Percentiles rank a stretch among this genome's conserved stretches.
Evolutionary conservation across 2,329 filamentous ascomycete genomes (phyloP).

Genomic region (Pyrenophora tritici-repentis): DNA sequence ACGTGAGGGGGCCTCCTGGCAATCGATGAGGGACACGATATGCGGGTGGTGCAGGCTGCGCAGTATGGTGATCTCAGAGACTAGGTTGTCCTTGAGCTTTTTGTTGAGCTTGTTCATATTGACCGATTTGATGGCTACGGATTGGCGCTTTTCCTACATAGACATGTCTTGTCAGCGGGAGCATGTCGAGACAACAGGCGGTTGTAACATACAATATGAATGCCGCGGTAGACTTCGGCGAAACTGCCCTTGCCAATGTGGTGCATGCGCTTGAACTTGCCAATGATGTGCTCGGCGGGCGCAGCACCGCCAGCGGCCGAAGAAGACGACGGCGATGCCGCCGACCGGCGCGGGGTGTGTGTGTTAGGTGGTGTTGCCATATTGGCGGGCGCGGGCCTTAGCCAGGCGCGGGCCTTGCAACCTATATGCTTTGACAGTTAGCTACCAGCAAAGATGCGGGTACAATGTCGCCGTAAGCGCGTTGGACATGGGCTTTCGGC

Average conservation of each 20-base stretch:
- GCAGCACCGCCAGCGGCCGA: conserved; percentile 17
- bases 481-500: conserved; percentile 46
- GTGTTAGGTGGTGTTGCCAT: conserved; percentile 43
- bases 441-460: conserved; percentile 47
- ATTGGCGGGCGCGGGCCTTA: conserved; percentile 39
- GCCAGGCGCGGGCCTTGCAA: conserved; percentile 24
- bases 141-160: conserved; percentile 72
- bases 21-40: conserved; percentile 95
- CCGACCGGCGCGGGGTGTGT: conserved; percentile 44
- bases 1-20: conserved; percentile 81
- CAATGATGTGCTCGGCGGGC: conserved; percentile 56
- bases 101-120: conserved; percentile 88
- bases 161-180: conserved; percentile 20
- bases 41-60: conserved; percentile 93
- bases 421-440: conserved; percentile 17
- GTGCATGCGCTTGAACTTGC: conserved; percentile 79
- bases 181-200: background rate
- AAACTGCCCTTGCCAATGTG: conserved; percentile 98
- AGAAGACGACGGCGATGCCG: conserved; percentile 43
- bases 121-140: conserved; percentile 96
- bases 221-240: conserved; percentile 88
- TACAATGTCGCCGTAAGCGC: conserved; percentile 45
- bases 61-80: conserved; percentile 93
- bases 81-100: conserved; percentile 95
- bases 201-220: conserved; percentile 69